A percentile compares a stretch with the other conserved stretches of the same genome.
Evolutionary conservation across 139 green algal genomes (phyloP).

Genomic region (Picochlorum sp.): DNA sequence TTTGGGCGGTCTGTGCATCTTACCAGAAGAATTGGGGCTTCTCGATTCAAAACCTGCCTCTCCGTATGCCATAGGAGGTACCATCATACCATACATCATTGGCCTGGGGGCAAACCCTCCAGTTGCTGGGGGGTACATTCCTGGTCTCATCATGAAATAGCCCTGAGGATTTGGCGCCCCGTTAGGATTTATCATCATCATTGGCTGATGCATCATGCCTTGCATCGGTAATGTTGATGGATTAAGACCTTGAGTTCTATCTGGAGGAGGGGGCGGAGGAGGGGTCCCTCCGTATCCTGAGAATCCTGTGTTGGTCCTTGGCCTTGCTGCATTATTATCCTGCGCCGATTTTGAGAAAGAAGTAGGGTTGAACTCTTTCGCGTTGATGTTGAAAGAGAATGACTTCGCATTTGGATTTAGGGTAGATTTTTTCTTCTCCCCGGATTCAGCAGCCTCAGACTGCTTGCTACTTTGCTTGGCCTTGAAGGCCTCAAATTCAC

Average conservation of each 20-base stretch:
- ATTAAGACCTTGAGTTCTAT: too few species aligned
- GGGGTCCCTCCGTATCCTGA: background rate
- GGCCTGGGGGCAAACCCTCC: too few species aligned
- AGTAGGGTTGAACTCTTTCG: slow-evolving; percentile 30
- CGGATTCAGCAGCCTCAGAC: background rate
- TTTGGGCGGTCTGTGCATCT: too few species aligned
- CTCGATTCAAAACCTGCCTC: too few species aligned
- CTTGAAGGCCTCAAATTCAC: slow-evolving; percentile 33
- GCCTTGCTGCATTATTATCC: background rate
- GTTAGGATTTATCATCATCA: background rate
- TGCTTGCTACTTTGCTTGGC: slow-evolving; percentile 1
- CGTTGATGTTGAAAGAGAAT: slow-evolving; percentile 42
- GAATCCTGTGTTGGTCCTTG: background rate
- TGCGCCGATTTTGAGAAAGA: background rate
- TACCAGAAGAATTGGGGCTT: too few species aligned
- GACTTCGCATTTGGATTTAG: slow-evolving; percentile 43
- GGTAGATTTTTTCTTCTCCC: background rate
- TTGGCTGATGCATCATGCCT: background rate
- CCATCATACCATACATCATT: too few species aligned
- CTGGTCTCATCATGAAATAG: too few species aligned
- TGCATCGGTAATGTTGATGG: background rate
- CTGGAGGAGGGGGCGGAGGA: background rate
- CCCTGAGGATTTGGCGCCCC: too few species aligned
- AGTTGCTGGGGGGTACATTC: too few species aligned
- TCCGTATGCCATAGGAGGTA: too few species aligned